Base-by-base conservation (phyloP, 495 filamentous ascomycete genomes). In the Podospora didyma region DNA sequence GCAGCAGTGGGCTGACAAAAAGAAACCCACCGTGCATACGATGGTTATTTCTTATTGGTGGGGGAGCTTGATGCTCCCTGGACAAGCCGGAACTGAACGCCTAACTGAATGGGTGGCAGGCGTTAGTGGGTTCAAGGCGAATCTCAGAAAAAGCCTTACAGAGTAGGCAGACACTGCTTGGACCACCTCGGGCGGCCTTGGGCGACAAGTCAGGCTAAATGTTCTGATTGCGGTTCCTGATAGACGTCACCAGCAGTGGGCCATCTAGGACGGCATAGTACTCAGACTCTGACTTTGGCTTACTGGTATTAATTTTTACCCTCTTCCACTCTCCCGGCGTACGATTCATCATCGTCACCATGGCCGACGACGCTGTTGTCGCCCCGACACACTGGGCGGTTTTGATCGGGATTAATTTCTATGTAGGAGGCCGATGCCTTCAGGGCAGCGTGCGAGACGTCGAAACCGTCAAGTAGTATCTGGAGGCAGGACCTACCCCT, bases 371-470 rank as follows among this genome's bases (percentile, higher is more conserved):
- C 5, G 47, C 2, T 26, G 22, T 20, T 49, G 47, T 31, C 24
- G 47, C 20, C 47, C 21, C 47, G 2, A 19, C 20, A 26, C 47
- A 49, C 47, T 49, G 47, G 47, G 47, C 47, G 24, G 20, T 49
- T 49, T 49, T 49, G 24, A 49, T 49, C 47, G 47, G 47, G 4
- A 49, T 49, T n/a, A 19, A 49, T 49, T 49, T 49, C 24, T 49
- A 49, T 31, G 47, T 28, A 23, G 3, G 20, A 49, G 47, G 28
- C 1, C 24, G 47, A 49, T 49, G 47, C 47, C 47, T 49, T 31
- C 47, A 49, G 28, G 47, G 47, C 47, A 49, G 47, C 47, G 47
- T 49, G 47, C 47, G 47, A 16, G 47, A 49, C 47, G 47, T 49
- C 16, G 7, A 49, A 23, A 49, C 47, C 2, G 47, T 28, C 47